Base-by-base conservation (phyloP, 2,329 filamentous ascomycete genomes). In the Colletotrichum sp. region DNA sequence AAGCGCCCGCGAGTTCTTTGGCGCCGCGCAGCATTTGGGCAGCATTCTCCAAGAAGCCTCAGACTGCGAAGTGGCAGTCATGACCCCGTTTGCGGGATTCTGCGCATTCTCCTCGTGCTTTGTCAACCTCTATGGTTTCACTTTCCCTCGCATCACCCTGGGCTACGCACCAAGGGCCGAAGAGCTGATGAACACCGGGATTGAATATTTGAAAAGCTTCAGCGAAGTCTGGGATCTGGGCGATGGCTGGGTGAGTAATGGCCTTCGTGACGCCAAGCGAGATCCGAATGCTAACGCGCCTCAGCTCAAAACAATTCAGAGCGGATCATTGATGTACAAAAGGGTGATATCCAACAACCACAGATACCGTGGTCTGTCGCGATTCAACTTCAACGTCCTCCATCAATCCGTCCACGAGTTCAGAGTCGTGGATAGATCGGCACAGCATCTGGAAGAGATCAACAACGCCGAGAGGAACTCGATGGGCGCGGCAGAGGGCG, bases 61-160 rank as follows among this genome's bases (percentile, higher is more conserved):
- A 0, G 83, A 85, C 10, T 84, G 82, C 6, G 84, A 83, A 0
- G 82, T 83, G 0, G 80, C 83, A 2, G 78, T 87, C 0, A 80
- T 83, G 73, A 87, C 85, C 0, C 87, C 86, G 0, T 88, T 87
- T 70, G 82, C 85, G 0, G 87, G 86, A 0, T 87, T 88, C n/a
- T 88, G 86, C 69, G 84, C 84, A 3, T 88, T 88, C 48, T 87
- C 86, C 0, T 86, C 86, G 0, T 85, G 84, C 2, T 85, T 84
- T 6, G 81, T 87, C 65, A 87, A 86, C 30, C 76, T 85, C 1
- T 88, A 88, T 72, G 80, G 85, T 3, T 81, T 80, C 5, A 69
- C 79, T 6, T 88, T 87, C 30, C 87, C 87, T 0, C 79, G 80
- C 3, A 88, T 88, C 83, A 87, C 87, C 73, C 76, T 84, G 2